A percentile compares a stretch with the other conserved stretches of the same genome.
These are phyloP conservation scores for Myrmaecium sp. DNA, from an alignment of 2,329 filamentous ascomycete species.

Conservation along the genomic window DNA sequence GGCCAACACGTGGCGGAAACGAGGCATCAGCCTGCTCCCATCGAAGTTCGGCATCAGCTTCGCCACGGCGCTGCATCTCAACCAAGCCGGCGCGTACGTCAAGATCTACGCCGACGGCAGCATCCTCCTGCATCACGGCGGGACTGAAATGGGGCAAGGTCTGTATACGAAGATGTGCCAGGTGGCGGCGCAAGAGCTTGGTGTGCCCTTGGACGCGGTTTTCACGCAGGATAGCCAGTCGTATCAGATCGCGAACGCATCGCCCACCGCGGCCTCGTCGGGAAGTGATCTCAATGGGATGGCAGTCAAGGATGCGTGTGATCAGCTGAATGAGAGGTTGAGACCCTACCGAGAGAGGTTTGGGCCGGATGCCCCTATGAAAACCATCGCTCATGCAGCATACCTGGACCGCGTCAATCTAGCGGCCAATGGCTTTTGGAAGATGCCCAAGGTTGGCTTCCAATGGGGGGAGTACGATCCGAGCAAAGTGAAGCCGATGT, in stretches of 20 bases:
- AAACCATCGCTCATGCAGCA: constrained; percentile 69
- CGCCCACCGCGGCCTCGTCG: constrained; percentile 79
- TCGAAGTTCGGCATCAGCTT: constrained; percentile 97
- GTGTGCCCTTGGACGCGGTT: constrained; percentile 65
- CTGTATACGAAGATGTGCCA: constrained; percentile 93
- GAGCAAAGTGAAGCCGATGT: constrained; percentile 45
- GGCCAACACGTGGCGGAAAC: constrained; percentile 79
- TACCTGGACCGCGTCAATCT: constrained; percentile 94
- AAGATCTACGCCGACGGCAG: constrained; percentile 94
- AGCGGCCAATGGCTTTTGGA: constrained; percentile 90
- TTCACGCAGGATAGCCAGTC: constrained; percentile 81
- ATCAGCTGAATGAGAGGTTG: constrained; percentile 73
- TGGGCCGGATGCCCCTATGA: constrained; percentile 60
- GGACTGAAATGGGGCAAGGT: constrained; percentile 94
- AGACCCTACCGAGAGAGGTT: constrained; percentile 71
- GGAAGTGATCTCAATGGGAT: constrained; percentile 92
- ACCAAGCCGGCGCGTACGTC: constrained; percentile 82
- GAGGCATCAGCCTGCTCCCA: constrained; percentile 67
- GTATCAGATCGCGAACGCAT: constrained; percentile 78
- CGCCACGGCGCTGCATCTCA: constrained; percentile 72
- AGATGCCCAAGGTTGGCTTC: constrained; percentile 90
- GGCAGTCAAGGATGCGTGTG: constrained; percentile 79
- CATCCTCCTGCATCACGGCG: constrained; percentile 79
- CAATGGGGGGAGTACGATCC: constrained; percentile 46
- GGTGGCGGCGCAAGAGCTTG: constrained; percentile 77